Evolutionary conservation across 805 yeast species (phyloP).

Genomic region (Pichia exigua): DNA sequence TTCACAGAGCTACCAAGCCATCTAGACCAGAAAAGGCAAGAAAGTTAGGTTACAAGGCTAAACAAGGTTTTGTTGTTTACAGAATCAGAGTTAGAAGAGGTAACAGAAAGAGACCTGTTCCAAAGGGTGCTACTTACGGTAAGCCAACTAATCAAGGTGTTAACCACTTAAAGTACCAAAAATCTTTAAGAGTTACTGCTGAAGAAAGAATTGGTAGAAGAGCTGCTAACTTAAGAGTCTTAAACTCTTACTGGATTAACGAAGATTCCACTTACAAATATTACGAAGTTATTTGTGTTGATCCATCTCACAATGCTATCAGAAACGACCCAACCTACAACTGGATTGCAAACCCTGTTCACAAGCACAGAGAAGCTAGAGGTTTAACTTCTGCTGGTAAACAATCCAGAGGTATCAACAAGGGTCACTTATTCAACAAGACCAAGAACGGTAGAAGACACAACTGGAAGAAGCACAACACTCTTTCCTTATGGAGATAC

Average conservation of each 20-base stretch:
- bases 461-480: constrained; percentile 99
- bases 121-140: constrained; percentile 99
- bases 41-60: constrained; percentile 99
- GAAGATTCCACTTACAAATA: constrained; percentile 99
- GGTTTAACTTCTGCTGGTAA: constrained; percentile 97
- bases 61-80: constrained; percentile 98
- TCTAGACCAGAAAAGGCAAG: constrained; percentile 99
- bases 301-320: constrained; percentile 97
- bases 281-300: constrained; percentile 96
- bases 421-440: constrained; percentile 99
- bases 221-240: constrained; percentile 97
- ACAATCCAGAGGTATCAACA: constrained; percentile 99
- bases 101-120: constrained; percentile 99
- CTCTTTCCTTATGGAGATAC: constrained; percentile 99
- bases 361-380: constrained; percentile 99
- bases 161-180: constrained; percentile 98
- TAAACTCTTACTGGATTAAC: constrained; percentile 99
- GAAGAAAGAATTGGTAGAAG: constrained; percentile 99
- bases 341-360: constrained; percentile 99
- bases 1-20: constrained; percentile 98
- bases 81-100: constrained; percentile 99
- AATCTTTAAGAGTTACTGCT: constrained; percentile 95
- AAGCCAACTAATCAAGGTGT: constrained; percentile 99
- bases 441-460: constrained; percentile 98
- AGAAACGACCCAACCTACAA: constrained; percentile 97